These are phyloP conservation scores for Zygotorulaspora danielsina DNA, from an alignment of 805 yeast genomes.

Conservation along the genomic window DNA sequence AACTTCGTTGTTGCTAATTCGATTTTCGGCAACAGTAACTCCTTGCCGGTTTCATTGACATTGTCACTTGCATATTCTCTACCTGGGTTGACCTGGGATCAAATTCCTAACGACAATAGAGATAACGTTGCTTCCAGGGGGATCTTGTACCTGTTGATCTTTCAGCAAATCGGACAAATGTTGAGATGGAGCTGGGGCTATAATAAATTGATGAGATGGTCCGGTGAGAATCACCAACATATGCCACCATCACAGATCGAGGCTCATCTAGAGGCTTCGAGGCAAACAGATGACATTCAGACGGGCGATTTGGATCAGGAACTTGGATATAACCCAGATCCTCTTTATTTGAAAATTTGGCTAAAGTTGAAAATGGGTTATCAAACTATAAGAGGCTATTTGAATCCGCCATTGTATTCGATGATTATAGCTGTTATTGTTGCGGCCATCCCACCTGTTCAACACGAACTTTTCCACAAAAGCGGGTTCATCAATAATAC, in stretches of 20 bases:
- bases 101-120: slow-evolving; percentile 57
- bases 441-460: slow-evolving; percentile 60
- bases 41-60: slow-evolving; percentile 87
- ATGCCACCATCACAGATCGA: slow-evolving; percentile 32
- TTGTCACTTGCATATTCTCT: slow-evolving; percentile 71
- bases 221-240: slow-evolving; percentile 29
- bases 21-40: slow-evolving; percentile 92
- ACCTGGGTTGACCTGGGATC: slow-evolving; percentile 74
- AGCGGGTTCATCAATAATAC: slow-evolving; percentile 65
- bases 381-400: slow-evolving; percentile 38
- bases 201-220: slow-evolving; percentile 57
- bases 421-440: slow-evolving; percentile 66
- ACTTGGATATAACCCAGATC: slow-evolving; percentile 3
- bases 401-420: slow-evolving; percentile 84
- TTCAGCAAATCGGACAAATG: slow-evolving; percentile 80
- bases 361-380: slow-evolving; percentile 11
- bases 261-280: slow-evolving; percentile 16
- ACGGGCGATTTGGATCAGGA: slow-evolving; percentile 4
- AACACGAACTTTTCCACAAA: slow-evolving; percentile 52
- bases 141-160: slow-evolving; percentile 63
- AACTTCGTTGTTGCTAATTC: slow-evolving; percentile 96
- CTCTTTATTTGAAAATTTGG: slow-evolving; percentile 19
- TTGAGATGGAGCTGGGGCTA: slow-evolving; percentile 87
- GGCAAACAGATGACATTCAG: slow-evolving; percentile 6
- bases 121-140: slow-evolving; percentile 77